Percentiles rank a stretch among this genome's conserved stretches.
Conservation (phyloP, 306 rosid genomes). For the Fragaria iinumae region DNA sequence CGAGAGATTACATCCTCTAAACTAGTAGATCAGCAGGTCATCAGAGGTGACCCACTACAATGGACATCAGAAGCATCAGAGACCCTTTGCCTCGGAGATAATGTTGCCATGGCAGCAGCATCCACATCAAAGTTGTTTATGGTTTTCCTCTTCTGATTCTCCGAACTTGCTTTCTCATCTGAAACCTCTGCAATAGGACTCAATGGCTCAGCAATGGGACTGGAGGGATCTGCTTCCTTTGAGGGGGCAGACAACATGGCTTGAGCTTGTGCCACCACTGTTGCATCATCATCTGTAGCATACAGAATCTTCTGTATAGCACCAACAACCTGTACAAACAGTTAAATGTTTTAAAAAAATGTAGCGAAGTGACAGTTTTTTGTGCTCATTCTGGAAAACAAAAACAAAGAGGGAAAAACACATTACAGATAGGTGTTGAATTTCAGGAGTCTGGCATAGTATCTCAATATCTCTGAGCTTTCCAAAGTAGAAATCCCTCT, state of each 20-base stretch:
- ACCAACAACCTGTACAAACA: constrained; percentile 59
- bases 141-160: constrained; percentile 73
- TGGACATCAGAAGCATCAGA: constrained; percentile 85
- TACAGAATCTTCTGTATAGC: constrained; percentile 86
- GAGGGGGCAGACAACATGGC: constrained; percentile 54
- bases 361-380: not conserved
- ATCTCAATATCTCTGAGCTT: constrained; percentile 90
- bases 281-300: constrained; percentile 75
- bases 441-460: constrained; percentile 79
- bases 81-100: constrained; percentile 83
- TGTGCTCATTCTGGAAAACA: not conserved
- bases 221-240: constrained; percentile 45
- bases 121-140: constrained; percentile 65
- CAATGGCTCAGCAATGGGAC: constrained; percentile 78
- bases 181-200: constrained; percentile 86
- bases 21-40: constrained; percentile 47
- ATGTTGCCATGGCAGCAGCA: constrained; percentile 46
- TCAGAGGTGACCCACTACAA: constrained; percentile 88
- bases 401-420: not conserved
- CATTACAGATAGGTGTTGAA: constrained; percentile 64
- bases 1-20: not conserved
- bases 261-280: constrained; percentile 85
- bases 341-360: not conserved
- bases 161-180: constrained; percentile 62
- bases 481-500: constrained; percentile 85